These are phyloP conservation scores for Fusarium sp. DNA, from an alignment of 2,329 filamentous ascomycete species.

Conservation along the genomic window DNA sequence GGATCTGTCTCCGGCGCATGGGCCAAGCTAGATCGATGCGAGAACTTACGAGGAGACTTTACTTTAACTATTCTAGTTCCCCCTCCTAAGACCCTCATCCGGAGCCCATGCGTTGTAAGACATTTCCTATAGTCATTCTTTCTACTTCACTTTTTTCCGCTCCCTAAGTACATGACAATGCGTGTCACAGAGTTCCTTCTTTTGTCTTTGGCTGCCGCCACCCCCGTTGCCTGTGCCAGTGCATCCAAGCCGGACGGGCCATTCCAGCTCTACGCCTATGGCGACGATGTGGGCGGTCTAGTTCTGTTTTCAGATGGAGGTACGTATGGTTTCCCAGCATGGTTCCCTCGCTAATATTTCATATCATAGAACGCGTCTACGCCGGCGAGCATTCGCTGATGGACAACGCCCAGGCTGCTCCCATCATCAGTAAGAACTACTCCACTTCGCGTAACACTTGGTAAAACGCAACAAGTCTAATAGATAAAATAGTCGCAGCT, in stretches of 20 bases:
- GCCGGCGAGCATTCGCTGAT: slow-evolving; percentile 15
- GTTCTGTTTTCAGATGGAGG: slow-evolving; percentile 18
- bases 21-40: not conserved
- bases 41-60: not conserved
- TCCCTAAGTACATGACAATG: not conserved
- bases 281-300: slow-evolving; percentile 15
- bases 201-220: not conserved
- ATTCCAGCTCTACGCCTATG: slow-evolving; percentile 22
- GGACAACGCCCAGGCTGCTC: slow-evolving; percentile 20
- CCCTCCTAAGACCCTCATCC: not conserved
- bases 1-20: too few species aligned
- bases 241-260: not conserved
- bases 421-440: slow-evolving; percentile 1
- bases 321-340: not conserved
- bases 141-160: not conserved
- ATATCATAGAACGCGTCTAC: not conserved
- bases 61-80: not conserved
- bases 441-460: not conserved
- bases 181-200: not conserved
- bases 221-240: not conserved
- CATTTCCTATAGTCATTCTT: not conserved
- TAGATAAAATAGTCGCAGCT: slow-evolving; percentile 2
- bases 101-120: not conserved
- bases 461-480: not conserved
- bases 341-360: too few species aligned